Evolutionary conservation across 1,139 yeast genomes (phyloP).

Genomic region (Yamadazyma songkhlaensis): DNA sequence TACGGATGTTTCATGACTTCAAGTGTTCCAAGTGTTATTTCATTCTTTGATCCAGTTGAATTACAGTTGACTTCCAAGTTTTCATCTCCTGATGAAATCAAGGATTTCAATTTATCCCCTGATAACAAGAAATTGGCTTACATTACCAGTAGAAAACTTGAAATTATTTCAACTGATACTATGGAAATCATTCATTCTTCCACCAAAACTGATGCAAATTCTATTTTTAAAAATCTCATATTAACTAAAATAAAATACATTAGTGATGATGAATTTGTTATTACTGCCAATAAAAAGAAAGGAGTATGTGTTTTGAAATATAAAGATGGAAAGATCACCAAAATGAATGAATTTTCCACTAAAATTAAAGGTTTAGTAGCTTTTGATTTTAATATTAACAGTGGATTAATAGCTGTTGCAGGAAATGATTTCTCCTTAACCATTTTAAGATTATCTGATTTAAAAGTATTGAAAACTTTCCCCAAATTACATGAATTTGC

Average conservation of each 20-base stretch:
- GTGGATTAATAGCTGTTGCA: constrained; percentile 63
- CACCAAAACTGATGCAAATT: constrained; percentile 17
- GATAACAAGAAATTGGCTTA: constrained; percentile 48
- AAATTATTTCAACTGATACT: background rate
- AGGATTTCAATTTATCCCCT: constrained; percentile 31
- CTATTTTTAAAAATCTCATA: constrained; percentile 28
- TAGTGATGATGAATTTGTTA: constrained; percentile 48
- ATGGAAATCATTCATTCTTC: constrained; percentile 14
- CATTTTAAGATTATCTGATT: constrained; percentile 48
- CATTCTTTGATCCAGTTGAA: constrained; percentile 55
- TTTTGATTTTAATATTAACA: constrained; percentile 47
- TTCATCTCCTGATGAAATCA: constrained; percentile 20
- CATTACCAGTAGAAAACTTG: constrained; percentile 40
- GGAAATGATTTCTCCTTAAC: constrained; percentile 73
- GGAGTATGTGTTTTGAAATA: constrained; percentile 44
- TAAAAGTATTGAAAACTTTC: constrained; percentile 48
- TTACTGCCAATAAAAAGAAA: constrained; percentile 53
- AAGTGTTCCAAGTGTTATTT: constrained; percentile 54
- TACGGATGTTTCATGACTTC: constrained; percentile 67
- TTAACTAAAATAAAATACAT: constrained; percentile 63
- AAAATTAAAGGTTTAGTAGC: constrained; percentile 69
- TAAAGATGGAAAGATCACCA: constrained; percentile 39
- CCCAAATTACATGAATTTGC: constrained; percentile 75
- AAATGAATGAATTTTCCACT: constrained; percentile 43
- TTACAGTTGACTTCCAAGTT: constrained; percentile 34